Evolutionary conservation across 2,329 filamentous ascomycete genomes (phyloP), one percentile per base, ranked within the genome.

Genomic region (Xylaria polymorpha): DNA sequence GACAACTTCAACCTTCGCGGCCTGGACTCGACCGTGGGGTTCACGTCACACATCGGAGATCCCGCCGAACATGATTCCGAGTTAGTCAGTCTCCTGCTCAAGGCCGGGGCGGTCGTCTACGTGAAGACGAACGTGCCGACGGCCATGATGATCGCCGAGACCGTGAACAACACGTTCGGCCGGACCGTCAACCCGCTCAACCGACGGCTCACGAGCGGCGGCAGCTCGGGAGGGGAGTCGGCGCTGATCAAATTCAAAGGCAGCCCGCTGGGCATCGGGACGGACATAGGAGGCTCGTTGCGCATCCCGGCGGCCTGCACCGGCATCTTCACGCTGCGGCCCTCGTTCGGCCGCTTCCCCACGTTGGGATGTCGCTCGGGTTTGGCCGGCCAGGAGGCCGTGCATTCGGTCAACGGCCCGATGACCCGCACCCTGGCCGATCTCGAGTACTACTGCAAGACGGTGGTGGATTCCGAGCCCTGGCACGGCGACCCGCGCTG

Each of bases 111-210:
- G 12, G 81, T 89, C 35, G 82, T 86, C 70, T 88, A 86, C 74
- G 85, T 86, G 71, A 88, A 88, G 79, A 88, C 87, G 0, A 87
- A 85, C 71, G 83, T 87, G 4, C 85, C 86, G 0, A 90, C 88
- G 1, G 88, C 88, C 14, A 89, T 91, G 84, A 91, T 92, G 89
- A 90, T 91, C 61, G 85, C 88, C 14, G 90, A 92, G 76, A 87
- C 84, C 1, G 87, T 90, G 18, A 92, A 91, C 79, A 90, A 91
- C 72, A 82, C 87, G 1, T 88, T 89, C 73, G 90, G 90, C 9
- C 83, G 88, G 14, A 90, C 88, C 0, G 76, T 88, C 25, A 91
- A 91, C 75, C 90, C 91, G 0, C 79, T 81, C 7, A 90, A 91
- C 74, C 84, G 87, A 29, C 79, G 79, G 2, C 81, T 88, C 3